Evolutionary conservation across 345 rosid genomes (phyloP), one percentile per base, ranked within the genome.

Genomic region (Linum usitatissimum): DNA sequence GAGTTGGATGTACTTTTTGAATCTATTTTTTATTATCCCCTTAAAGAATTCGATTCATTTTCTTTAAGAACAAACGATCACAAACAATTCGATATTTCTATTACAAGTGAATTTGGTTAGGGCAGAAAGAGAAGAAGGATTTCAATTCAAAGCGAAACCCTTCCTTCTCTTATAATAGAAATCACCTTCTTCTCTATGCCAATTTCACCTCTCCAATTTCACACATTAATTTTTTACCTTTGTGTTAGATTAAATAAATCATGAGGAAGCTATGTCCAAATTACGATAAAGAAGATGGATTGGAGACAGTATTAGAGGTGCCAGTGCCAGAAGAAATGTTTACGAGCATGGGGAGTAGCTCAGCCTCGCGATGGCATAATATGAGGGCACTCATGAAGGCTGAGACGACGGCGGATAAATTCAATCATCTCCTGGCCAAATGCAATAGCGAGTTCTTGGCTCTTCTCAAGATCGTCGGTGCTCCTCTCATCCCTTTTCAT

Each of bases 401-500:
- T 63, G 86, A 68, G 70, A 42, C 59, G 28, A 53, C 72, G 3
- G 66, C 68, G 9, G 64, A 74, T 0, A 63, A 75, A 0, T 72
- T 85, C 0, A 62, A 78, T 1, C 87, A 70, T 75, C 87, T 90
- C 63, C 95, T 78, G 14, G 77, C 97, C 13, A 86, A 81, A 66
- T 87, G 96, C 2, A 79, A 79, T 58, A 81, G 61, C 7, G 99
- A 93, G 80, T 90, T 93, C 66, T 71, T 86, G 68, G 90, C 99
- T 3, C 80, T 93, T 88, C 84, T 93, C 54, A 93, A 93, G 80
- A 86, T 87, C 18, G 95, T 93, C 21, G 96, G 99, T 8, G 78
- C 90, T 59, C 96, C 99, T 72, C 90, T 90, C 30, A 75, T 90
- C 63, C 95, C 99, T 30, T 87, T 86, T 30, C 94, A 83, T 62